Evolutionary conservation across 1,284 basidiomycete genomes (phyloP).

Genomic region (Pseudozyma flocculosa): DNA sequence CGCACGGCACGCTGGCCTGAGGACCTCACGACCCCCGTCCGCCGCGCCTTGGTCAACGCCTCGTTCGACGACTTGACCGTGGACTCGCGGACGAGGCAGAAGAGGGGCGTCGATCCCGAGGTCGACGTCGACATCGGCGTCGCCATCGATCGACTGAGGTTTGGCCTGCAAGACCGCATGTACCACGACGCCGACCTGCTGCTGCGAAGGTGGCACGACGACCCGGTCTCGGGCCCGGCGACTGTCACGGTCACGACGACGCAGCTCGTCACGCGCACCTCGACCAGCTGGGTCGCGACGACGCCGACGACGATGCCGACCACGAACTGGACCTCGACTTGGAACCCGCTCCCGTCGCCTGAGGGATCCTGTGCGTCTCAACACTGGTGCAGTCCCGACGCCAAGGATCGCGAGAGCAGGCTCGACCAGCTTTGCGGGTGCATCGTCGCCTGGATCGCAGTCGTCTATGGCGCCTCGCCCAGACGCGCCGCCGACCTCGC

Average conservation of each 20-base stretch:
- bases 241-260: background rate
- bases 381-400: background rate
- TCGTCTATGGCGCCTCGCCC: slow-evolving; percentile 24
- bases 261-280: background rate
- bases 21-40: background rate
- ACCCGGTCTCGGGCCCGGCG: too few species aligned
- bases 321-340: too few species aligned
- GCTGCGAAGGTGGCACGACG: background rate
- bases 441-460: slow-evolving; percentile 17
- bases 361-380: background rate
- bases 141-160: background rate
- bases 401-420: background rate
- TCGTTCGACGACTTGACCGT: too few species aligned
- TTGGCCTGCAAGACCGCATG: background rate
- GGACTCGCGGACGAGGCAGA: background rate
- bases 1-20: background rate
- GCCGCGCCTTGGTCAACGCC: too few species aligned
- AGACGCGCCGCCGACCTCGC: slow-evolving; percentile 18
- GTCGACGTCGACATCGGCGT: background rate
- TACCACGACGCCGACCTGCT: background rate
- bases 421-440: slow-evolving; percentile 7
- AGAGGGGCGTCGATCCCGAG: background rate
- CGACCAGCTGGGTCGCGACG: background rate
- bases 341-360: too few species aligned
- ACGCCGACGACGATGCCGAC: background rate